A percentile compares a stretch with the other conserved stretches of the same genome.
Evolutionary conservation across 495 filamentous ascomycete species (phyloP).

Genomic region (Chaetomium cochliodes): DNA sequence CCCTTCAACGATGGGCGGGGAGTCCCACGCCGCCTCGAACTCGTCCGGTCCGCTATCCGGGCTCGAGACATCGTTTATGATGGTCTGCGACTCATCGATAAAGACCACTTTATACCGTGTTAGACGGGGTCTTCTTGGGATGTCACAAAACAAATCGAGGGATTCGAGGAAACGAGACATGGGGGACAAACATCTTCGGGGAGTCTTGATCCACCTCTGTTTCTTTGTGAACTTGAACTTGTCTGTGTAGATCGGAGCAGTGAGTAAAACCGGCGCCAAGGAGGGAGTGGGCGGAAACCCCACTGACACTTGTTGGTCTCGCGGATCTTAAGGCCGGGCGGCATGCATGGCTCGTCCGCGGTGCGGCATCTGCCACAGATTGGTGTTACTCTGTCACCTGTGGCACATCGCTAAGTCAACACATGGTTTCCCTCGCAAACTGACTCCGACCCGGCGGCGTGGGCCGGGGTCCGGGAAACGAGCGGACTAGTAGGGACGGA

Average conservation of each 20-base stretch:
- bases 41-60: conserved; percentile 27
- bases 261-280: neutral
- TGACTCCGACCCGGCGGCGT: neutral
- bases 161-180: neutral
- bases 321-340: conserved; percentile 35
- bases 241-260: conserved; percentile 15
- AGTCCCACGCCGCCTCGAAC: conserved; percentile 18
- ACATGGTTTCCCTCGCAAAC: neutral
- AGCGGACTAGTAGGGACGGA: neutral
- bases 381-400: conserved; percentile 48
- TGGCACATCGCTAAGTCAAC: conserved; percentile 6
- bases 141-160: neutral
- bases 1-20: conserved; percentile 12
- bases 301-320: conserved; percentile 26
- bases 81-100: conserved; percentile 30
- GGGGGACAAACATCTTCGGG: conserved; percentile 30
- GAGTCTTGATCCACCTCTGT: conserved; percentile 38
- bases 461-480: neutral
- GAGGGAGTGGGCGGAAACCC: neutral
- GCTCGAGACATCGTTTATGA: conserved; percentile 26
- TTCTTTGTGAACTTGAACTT: conserved; percentile 30
- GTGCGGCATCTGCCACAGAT: conserved; percentile 42
- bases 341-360: conserved; percentile 26
- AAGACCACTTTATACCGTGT: conserved; percentile 25
- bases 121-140: neutral